Base-by-base conservation (phyloP, 1,139 yeast species). In the Candida tunisiensis region DNA sequence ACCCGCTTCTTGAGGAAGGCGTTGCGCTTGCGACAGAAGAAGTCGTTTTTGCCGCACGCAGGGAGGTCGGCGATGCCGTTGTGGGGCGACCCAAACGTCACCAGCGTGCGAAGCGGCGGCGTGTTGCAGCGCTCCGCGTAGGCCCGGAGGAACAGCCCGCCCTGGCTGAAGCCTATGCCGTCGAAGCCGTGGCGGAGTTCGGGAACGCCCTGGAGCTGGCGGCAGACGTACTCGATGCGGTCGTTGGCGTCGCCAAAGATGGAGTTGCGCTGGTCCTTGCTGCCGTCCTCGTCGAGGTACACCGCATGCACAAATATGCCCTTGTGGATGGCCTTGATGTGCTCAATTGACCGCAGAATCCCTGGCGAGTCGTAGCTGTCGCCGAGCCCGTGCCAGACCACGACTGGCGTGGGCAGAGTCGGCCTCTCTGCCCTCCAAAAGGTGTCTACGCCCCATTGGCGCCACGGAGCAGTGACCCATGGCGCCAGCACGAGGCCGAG, bases 301-400 rank as follows among this genome's bases (percentile, higher is more conserved):
- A 78, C 55, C 0, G 78, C 59, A 40, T 72, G 65, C 1, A 72
- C 62, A 28, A 49, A 59, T 0, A 65, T 52, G 1, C 58, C 67
- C 0, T 83, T 82, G 29, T 64, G 52, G 4, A 53, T 47, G 8
- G 53, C 48, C 17, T 55, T 42, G 5, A 77, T 51, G 1, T 64
- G 36, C 2, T 57, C 58, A 4, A 53, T 49, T 3, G 65, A 64
- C n/a, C 57, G 47, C 21, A 49, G 52, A 56, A 77, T 69, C 1
- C 77, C 70, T 1, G 64, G 49, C 0, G 83, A 69, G 42, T 74
- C 66, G 43, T 71, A 78, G 12, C 66, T 60, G 45, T 79, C 93
- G 0, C 92, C 91, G 41, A 79, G 60, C 0, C 93, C 93, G 41
- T 79, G 93, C 92, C 92, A 79, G 23, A 79, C 42, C 3, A 79